phyloP scores from a whole-genome alignment of 768 basidiomycete genomes.

The Boletus rubescentipes region DNA sequence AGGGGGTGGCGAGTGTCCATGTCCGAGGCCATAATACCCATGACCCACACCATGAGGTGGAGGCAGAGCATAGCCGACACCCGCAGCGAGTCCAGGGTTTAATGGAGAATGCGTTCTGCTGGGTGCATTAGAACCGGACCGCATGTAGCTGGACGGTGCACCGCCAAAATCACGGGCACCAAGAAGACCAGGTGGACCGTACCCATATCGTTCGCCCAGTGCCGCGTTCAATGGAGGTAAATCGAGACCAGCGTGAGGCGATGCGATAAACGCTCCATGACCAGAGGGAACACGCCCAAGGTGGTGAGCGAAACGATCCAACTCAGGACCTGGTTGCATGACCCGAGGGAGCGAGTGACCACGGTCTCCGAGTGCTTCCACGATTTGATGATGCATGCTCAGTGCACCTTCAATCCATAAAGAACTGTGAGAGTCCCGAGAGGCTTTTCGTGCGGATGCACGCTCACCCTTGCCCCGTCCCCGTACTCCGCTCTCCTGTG shows the following conservation, averaged over 20 bases:
- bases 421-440: slow-evolving; percentile 36
- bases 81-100: slow-evolving; percentile 44
- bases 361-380: slow-evolving; percentile 35
- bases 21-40: slow-evolving; percentile 39
- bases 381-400: slow-evolving; percentile 36
- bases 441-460: slow-evolving; percentile 35
- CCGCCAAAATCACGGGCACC: slow-evolving; percentile 35
- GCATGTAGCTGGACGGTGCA: slow-evolving; percentile 56
- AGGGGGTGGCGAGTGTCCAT: slow-evolving; percentile 37
- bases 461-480: slow-evolving; percentile 38
- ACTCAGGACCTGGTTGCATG: slow-evolving; percentile 28
- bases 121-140: slow-evolving; percentile 64
- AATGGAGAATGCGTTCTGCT: slow-evolving; percentile 74
- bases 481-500: slow-evolving; percentile 30
- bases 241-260: slow-evolving; percentile 52
- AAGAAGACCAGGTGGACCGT: slow-evolving; percentile 36
- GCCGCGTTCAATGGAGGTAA: slow-evolving; percentile 57
- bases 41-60: slow-evolving; percentile 37
- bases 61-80: slow-evolving; percentile 43
- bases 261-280: slow-evolving; percentile 35
- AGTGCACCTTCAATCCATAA: slow-evolving; percentile 35
- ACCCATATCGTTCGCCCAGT: slow-evolving; percentile 37
- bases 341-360: slow-evolving; percentile 34
- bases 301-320: slow-evolving; percentile 36
- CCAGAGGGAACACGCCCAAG: slow-evolving; percentile 36